Percentiles rank a stretch among this genome's conserved stretches.
Evolutionary conservation across 2,329 filamentous ascomycete genomes (phyloP).

Genomic region (Fusarium virguliforme): DNA sequence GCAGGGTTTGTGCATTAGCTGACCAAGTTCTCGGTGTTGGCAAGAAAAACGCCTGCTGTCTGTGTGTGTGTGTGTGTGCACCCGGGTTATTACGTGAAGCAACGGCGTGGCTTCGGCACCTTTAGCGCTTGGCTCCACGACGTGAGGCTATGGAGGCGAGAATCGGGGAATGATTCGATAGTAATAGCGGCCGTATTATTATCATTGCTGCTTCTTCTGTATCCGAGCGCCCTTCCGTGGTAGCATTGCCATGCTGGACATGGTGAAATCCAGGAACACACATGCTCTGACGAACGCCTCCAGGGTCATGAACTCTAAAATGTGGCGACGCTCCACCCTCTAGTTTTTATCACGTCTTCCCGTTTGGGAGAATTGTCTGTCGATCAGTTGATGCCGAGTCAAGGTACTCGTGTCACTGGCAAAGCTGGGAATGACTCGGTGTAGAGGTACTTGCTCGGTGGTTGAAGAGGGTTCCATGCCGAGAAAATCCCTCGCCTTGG

Average conservation of each 20-base stretch:
- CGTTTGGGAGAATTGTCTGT: neutral
- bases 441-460: slow-evolving; percentile 4
- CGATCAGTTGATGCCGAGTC: slow-evolving; percentile 5
- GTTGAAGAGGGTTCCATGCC: neutral
- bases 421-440: neutral
- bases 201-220: neutral
- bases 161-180: neutral
- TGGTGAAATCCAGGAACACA: slow-evolving; percentile 6
- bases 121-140: neutral
- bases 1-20: slow-evolving; percentile 14
- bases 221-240: neutral
- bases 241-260: neutral
- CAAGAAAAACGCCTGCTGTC: neutral
- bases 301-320: slow-evolving; percentile 11
- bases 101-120: slow-evolving; percentile 7
- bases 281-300: neutral
- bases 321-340: neutral
- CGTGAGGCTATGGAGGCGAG: slow-evolving; percentile 3
- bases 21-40: slow-evolving; percentile 15
- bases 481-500: neutral
- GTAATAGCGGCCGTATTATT: neutral
- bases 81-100: neutral
- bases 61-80: slow-evolving; percentile 1
- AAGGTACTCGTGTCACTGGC: slow-evolving; percentile 19
- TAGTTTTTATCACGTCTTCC: slow-evolving; percentile 14